Conservation (phyloP, 768 basidiomycete species). For the Suillus discolor region DNA sequence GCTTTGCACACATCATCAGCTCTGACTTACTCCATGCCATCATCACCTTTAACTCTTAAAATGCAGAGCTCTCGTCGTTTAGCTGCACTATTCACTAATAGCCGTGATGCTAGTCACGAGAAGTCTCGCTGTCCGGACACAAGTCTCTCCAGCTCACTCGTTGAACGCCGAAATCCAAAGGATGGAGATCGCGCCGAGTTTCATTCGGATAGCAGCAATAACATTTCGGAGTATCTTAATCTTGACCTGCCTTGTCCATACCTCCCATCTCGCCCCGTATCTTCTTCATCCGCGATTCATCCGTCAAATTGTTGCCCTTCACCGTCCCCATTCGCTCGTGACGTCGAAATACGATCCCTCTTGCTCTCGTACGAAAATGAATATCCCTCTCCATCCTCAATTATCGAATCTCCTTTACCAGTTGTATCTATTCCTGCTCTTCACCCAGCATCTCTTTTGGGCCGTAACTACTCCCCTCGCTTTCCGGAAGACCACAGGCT, state of each 20-base stretch:
- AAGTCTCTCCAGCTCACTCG: background rate
- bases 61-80: background rate
- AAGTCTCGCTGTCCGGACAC: background rate
- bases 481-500: constrained; percentile 68
- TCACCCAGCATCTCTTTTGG: constrained; percentile 16
- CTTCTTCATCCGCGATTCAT: background rate
- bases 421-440: constrained; percentile 5
- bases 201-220: background rate
- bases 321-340: background rate
- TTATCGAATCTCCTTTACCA: constrained; percentile 9
- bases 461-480: constrained; percentile 42
- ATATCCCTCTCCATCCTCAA: constrained; percentile 5
- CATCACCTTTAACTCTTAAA: background rate
- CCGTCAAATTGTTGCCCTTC: background rate
- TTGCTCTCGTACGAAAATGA: constrained; percentile 23
- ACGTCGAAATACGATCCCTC: constrained; percentile 21
- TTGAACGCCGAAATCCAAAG: background rate
- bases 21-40: background rate
- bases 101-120: background rate
- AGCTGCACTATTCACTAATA: background rate
- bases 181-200: background rate
- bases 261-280: background rate
- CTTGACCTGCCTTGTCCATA: constrained; percentile 2
- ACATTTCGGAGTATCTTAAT: background rate
- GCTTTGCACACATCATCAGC: background rate